These are phyloP conservation scores for Aspergillus saccharolyticus DNA, from an alignment of 495 filamentous ascomycete genomes.

Conservation along the genomic window DNA sequence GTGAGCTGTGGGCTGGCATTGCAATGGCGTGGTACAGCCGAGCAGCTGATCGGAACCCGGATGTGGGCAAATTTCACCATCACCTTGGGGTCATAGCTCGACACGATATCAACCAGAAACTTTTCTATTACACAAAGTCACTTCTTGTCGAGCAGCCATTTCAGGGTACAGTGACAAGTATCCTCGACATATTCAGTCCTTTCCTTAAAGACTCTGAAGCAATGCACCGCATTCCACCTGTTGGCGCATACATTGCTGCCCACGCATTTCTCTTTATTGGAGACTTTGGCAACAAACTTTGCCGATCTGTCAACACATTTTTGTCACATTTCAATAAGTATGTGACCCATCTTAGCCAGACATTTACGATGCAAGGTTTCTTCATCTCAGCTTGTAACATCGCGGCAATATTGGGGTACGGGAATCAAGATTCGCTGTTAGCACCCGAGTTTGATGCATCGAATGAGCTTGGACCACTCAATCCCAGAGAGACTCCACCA, in stretches of 20 bases:
- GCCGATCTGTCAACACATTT: slow-evolving; percentile 45
- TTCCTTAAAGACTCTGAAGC: slow-evolving; percentile 40
- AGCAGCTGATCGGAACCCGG: slow-evolving; percentile 65
- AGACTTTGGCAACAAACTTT: slow-evolving; percentile 43
- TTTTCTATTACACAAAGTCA: slow-evolving; percentile 65
- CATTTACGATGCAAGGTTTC: slow-evolving; percentile 62
- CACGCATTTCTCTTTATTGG: slow-evolving; percentile 64
- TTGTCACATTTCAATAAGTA: slow-evolving; percentile 50
- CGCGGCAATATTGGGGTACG: slow-evolving; percentile 55
- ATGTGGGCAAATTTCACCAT: slow-evolving; percentile 73
- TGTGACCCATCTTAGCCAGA: slow-evolving; percentile 50
- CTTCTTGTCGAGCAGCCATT: slow-evolving; percentile 50
- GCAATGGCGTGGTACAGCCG: slow-evolving; percentile 77
- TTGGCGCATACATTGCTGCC: slow-evolving; percentile 54
- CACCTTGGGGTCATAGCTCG: slow-evolving; percentile 78
- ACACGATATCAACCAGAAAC: slow-evolving; percentile 66
- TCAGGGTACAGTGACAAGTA: slow-evolving; percentile 58
- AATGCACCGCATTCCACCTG: slow-evolving; percentile 28
- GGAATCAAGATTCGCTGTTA: slow-evolving; percentile 45
- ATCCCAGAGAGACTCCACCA: slow-evolving; percentile 24
- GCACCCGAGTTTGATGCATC: slow-evolving; percentile 34
- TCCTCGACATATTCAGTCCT: slow-evolving; percentile 66
- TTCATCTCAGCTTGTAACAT: slow-evolving; percentile 49
- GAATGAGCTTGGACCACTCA: slow-evolving; percentile 31
- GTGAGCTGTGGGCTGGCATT: slow-evolving; percentile 74